These are phyloP conservation scores for Suaeda aralocaspica DNA, from an alignment of 148 eudicot genomes.

Conservation along the genomic window DNA sequence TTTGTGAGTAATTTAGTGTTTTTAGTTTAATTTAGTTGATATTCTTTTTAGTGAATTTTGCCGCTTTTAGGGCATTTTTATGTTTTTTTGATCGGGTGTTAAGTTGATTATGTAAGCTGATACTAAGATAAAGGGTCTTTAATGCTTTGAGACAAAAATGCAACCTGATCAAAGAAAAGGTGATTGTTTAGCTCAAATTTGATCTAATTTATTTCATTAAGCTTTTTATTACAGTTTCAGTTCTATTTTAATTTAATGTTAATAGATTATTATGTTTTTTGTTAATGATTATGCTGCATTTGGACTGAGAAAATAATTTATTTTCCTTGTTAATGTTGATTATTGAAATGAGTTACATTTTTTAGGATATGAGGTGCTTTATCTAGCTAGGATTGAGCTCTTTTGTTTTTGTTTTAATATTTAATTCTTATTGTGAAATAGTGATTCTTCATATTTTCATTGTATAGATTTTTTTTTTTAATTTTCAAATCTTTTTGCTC, in stretches of 20 bases:
- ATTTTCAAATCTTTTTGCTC: too few relatives aligned
- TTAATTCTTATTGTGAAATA: too few relatives aligned
- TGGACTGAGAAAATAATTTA: not conserved
- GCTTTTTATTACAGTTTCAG: not conserved
- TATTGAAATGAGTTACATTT: constrained; percentile 1
- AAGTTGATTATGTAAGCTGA: constrained; percentile 14
- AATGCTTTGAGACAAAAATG: constrained; percentile 55
- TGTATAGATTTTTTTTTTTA: constrained; percentile 1
- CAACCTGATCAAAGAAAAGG: constrained; percentile 89
- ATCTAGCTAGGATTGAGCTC: too few relatives aligned
- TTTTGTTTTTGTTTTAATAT: too few relatives aligned
- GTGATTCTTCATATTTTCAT: not conserved
- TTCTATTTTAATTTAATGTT: not conserved
- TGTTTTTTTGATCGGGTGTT: constrained; percentile 30
- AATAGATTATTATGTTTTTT: not conserved
- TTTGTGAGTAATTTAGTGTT: constrained; percentile 22
- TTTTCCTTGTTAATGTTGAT: not conserved
- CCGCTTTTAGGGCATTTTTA: not conserved
- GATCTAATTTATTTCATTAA: too few relatives aligned
- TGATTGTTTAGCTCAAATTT: too few relatives aligned
- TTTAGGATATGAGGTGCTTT: too few relatives aligned
- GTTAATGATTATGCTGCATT: not conserved
- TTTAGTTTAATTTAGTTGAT: constrained; percentile 17
- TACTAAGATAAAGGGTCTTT: constrained; percentile 26
- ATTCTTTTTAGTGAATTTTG: constrained; percentile 12